Base-by-base conservation (phyloP, 2,329 filamentous ascomycete genomes). In the Cercospora citrullina region DNA sequence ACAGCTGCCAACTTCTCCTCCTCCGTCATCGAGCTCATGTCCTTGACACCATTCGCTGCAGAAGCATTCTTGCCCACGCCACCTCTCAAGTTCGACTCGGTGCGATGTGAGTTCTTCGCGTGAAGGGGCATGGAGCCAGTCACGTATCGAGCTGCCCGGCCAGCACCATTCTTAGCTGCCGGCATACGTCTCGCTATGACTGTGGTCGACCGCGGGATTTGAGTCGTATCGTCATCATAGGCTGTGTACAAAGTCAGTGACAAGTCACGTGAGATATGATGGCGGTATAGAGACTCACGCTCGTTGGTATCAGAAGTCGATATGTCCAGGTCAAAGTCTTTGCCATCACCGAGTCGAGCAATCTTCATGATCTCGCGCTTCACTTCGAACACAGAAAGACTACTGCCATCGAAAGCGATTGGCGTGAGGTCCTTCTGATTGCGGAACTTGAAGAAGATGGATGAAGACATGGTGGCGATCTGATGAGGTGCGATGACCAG, bases 391-490 rank as follows among this genome's bases (percentile, higher is more conserved):
- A 98, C 95, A 70, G 94, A 97, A 78, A 98, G 96, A 81, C 93
- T 93, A 76, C 94, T 97, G 78, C 95, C 95, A 82, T 99, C 94
- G 81, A 99, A 98, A 78, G 94, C 92, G 76, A 99, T 93, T 78
- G 94, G 89, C 67, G 93, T 93, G 69, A 93, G 92, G 79, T 98
- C 95, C 84, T 93, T 97, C 79, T 96, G 93, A 75, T 94, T 98
- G 84, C 97, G 98, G 90, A 99, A 99, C 84, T 97, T 97, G 91
- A 97, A 99, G 83, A 97, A 98, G 78, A 99, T 95, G 73, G 94
- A 98, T 66, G 95, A 97, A 79, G 93, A 89, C 94, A 97, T 97
- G 77, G 77, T 88, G 83, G 79, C 63, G 71, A 62, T 63, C 33
- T 64, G 30, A 61, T 65, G 36, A 36, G 16, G 42, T 48, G 33